Conservation (phyloP, 2,329 filamentous ascomycete genomes). For the Truncatella angustata region DNA sequence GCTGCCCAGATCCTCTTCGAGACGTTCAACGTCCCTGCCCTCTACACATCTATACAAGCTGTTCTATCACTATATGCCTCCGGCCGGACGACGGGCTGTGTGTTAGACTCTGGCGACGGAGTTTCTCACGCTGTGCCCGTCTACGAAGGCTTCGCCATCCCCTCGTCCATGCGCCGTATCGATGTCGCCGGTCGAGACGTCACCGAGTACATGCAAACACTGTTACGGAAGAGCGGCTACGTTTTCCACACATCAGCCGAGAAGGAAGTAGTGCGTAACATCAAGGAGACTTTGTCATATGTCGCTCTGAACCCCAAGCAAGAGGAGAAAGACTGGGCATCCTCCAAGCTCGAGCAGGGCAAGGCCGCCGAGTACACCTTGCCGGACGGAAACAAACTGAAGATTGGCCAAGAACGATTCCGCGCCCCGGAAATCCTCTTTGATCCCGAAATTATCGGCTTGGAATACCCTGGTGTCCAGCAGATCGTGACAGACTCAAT, state of each 20-base stretch:
- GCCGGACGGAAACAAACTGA: conserved; percentile 86
- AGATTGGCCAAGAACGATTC: conserved; percentile 93
- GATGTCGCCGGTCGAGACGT: conserved; percentile 96
- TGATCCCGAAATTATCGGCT: conserved; percentile 92
- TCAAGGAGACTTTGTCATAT: conserved; percentile 94
- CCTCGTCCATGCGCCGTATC: conserved; percentile 90
- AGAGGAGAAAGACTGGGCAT: conserved; percentile 95
- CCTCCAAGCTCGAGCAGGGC: conserved; percentile 71
- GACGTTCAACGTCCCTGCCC: conserved; percentile 94
- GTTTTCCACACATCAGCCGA: conserved; percentile 97
- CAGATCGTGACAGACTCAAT: conserved; percentile 98
- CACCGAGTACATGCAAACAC: conserved; percentile 88
- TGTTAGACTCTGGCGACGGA: conserved; percentile 91
- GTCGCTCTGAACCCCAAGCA: conserved; percentile 86
- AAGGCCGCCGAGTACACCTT: conserved; percentile 85
- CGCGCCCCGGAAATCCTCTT: conserved; percentile 96
- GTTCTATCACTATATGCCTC: conserved; percentile 95
- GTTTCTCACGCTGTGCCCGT: conserved; percentile 97
- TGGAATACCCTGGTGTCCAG: conserved; percentile 95
- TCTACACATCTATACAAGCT: conserved; percentile 96
- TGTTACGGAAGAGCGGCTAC: conserved; percentile 88
- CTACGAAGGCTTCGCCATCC: conserved; percentile 96
- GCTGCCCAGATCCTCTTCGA: conserved; percentile 98
- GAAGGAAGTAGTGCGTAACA: conserved; percentile 96
- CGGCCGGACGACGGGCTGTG: conserved; percentile 91